Evolutionary conservation across 129 eudicot species (phyloP), one percentile per base, ranked within the genome.

Genomic region (Helianthus tuberosus): DNA sequence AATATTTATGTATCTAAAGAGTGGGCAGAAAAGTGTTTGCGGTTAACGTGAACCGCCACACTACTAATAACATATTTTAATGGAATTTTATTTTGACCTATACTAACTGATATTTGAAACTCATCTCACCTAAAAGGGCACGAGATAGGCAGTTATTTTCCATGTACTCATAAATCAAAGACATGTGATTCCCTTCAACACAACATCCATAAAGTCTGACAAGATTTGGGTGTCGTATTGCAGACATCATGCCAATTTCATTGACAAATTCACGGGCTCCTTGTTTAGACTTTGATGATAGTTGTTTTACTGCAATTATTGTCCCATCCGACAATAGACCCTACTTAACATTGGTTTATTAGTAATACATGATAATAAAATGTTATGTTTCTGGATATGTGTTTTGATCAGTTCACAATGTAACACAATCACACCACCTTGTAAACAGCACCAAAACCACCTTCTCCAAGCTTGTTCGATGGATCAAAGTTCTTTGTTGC

Each of bases 171-270:
- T 91, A 91, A 32, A 91, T 64, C 53, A 91, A 63, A 20, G 89
- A 72, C 57, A 91, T 60, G 25, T 91, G 97, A 80, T 88, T 88
- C 51, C 92, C 97, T 80, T 91, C 91, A 59, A 84, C 85, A 68
- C 95, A 91, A 69, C 95, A 91, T 46, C 95, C 97, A 48, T 91
- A 91, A 5, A 91, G 86, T 88, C 84, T 88, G 8, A 91, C 97
- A 38, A 91, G 89, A 88, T 91, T 91, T 68, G 89, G 87, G 77
- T 91, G 95, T 50, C 77, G 90, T 53, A 86, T 50, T 47, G 89
- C 85, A 57, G 95, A 91, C 63, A 91, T 86, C 92, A 88, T 82
- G 75, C 97, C 97, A 64, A 88, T 84, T 76, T 91, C 97, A 75
- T 83, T 91, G 41, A 91, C 85, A 63, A 91, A 91, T 78, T 91